A percentile compares a stretch with the other conserved stretches of the same genome.
Conservation (phyloP, 495 filamentous ascomycete species). For the Aspergillus saccharolyticus region DNA sequence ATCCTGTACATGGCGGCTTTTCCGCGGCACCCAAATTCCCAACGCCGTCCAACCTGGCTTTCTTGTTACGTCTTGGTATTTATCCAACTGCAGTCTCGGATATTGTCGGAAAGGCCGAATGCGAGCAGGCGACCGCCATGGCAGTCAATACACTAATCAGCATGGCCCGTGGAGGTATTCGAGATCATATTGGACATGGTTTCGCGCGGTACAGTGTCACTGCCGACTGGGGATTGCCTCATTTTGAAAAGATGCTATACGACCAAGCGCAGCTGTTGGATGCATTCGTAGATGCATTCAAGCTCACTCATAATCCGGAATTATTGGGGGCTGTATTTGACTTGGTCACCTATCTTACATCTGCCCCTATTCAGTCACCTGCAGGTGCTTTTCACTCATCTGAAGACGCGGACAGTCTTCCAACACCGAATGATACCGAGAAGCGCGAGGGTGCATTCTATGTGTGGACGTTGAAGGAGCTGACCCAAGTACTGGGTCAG, state of each 20-base stretch:
- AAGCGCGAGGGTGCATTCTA: constrained; percentile 95
- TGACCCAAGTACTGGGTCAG: constrained; percentile 68
- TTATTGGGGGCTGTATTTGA: constrained; percentile 78
- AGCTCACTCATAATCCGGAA: constrained; percentile 62
- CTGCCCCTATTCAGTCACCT: constrained; percentile 54
- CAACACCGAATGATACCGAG: constrained; percentile 66
- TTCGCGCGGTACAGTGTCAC: constrained; percentile 91
- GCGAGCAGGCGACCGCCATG: constrained; percentile 71
- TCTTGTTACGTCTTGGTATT: constrained; percentile 69
- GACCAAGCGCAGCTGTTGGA: constrained; percentile 87
- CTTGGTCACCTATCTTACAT: constrained; percentile 75
- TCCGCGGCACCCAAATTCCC: constrained; percentile 77
- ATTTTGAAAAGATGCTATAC: constrained; percentile 98
- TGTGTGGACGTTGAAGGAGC: constrained; percentile 86
- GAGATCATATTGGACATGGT: constrained; percentile 88
- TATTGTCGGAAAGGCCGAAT: constrained; percentile 79
- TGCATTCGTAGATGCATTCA: constrained; percentile 84
- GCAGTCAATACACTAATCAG: constrained; percentile 71
- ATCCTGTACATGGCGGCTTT: constrained; percentile 75
- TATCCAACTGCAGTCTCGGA: constrained; percentile 72
- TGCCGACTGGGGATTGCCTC: constrained; percentile 82
- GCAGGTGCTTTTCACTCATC: constrained; percentile 80
- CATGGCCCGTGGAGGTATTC: constrained; percentile 82
- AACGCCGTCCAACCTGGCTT: constrained; percentile 77
- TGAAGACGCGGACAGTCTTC: constrained; percentile 89